Percentiles rank a stretch among this genome's conserved stretches.
phyloP scores from a whole-genome alignment of 2,329 filamentous ascomycete genomes.

The Chrysoporthe austroafricana region DNA sequence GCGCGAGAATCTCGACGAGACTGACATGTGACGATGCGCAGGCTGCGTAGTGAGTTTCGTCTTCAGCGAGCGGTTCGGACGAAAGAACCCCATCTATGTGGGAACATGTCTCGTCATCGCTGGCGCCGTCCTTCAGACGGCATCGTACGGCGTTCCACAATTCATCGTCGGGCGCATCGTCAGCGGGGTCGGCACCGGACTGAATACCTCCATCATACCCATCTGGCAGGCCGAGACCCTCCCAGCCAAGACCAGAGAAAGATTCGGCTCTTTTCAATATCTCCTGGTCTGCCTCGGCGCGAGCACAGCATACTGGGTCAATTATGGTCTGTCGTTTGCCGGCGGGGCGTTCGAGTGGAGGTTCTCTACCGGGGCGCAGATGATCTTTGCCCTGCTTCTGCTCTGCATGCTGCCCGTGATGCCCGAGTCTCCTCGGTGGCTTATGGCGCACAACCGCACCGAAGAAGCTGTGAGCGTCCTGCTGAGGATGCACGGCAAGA shows the following conservation, averaged over 20 bases:
- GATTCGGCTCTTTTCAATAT: constrained; percentile 16
- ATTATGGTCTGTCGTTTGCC: constrained; percentile 44
- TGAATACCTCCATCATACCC: constrained; percentile 52
- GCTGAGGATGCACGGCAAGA: constrained; percentile 17
- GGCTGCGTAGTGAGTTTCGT: constrained; percentile 33
- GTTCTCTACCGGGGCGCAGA: constrained; percentile 50
- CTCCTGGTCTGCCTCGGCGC: constrained; percentile 19
- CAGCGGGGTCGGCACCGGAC: constrained; percentile 47
- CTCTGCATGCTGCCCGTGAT: constrained; percentile 38
- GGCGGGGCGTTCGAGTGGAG: constrained; percentile 44
- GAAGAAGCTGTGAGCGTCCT: neutral
- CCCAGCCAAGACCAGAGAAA: neutral
- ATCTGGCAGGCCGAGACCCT: constrained; percentile 64
- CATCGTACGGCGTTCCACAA: constrained; percentile 44
- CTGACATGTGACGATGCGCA: neutral
- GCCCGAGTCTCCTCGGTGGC: constrained; percentile 40
- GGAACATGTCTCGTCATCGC: constrained; percentile 48
- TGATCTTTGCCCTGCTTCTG: constrained; percentile 45
- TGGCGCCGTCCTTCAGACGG: constrained; percentile 46
- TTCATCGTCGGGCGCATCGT: constrained; percentile 50
- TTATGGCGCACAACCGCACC: constrained; percentile 2
- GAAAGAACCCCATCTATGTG: constrained; percentile 45
- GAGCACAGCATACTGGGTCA: constrained; percentile 41
- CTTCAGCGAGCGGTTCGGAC: constrained; percentile 46
- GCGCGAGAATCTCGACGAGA: neutral